These are phyloP conservation scores for Butyriboletus loyo DNA, from an alignment of 768 basidiomycete genomes.

Conservation along the genomic window DNA sequence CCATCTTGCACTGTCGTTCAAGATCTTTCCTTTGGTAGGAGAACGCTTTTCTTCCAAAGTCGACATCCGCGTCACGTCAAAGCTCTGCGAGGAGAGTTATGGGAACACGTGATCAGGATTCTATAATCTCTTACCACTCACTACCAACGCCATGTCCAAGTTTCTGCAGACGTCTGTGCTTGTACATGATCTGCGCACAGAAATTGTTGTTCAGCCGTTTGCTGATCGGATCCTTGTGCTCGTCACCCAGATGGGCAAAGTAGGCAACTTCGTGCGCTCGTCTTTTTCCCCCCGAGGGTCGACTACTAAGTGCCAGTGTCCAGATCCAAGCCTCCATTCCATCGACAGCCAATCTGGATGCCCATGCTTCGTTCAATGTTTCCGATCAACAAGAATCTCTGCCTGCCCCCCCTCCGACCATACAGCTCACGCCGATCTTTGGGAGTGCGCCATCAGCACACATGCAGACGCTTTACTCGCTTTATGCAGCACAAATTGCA, in stretches of 20 bases:
- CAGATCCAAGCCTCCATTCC: slow-evolving; percentile 84
- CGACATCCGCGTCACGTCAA: slow-evolving; percentile 17
- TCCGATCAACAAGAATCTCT: slow-evolving; percentile 36
- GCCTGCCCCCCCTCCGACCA: slow-evolving; percentile 65
- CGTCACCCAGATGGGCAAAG: slow-evolving; percentile 87
- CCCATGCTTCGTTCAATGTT: slow-evolving; percentile 36
- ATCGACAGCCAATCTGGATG: slow-evolving; percentile 51
- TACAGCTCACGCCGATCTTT: slow-evolving; percentile 74
- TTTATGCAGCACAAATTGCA: slow-evolving; percentile 86
- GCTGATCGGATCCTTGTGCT: slow-evolving; percentile 82
- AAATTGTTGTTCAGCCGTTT: slow-evolving; percentile 75
- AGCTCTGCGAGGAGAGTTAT: neutral
- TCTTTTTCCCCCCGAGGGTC: neutral
- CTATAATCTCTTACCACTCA: neutral
- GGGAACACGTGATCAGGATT: slow-evolving; percentile 4
- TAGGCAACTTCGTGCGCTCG: slow-evolving; percentile 71
- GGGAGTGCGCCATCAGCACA: slow-evolving; percentile 71
- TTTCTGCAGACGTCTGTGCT: slow-evolving; percentile 44
- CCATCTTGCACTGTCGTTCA: slow-evolving; percentile 54
- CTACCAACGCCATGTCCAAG: slow-evolving; percentile 18
- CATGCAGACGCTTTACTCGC: slow-evolving; percentile 65
- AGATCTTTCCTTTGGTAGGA: slow-evolving; percentile 52
- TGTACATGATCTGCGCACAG: slow-evolving; percentile 59
- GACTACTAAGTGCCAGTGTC: slow-evolving; percentile 7
- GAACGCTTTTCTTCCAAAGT: slow-evolving; percentile 27